Conservation (phyloP, 2,329 filamentous ascomycete species). For the Bipolaris sorokiniana region DNA sequence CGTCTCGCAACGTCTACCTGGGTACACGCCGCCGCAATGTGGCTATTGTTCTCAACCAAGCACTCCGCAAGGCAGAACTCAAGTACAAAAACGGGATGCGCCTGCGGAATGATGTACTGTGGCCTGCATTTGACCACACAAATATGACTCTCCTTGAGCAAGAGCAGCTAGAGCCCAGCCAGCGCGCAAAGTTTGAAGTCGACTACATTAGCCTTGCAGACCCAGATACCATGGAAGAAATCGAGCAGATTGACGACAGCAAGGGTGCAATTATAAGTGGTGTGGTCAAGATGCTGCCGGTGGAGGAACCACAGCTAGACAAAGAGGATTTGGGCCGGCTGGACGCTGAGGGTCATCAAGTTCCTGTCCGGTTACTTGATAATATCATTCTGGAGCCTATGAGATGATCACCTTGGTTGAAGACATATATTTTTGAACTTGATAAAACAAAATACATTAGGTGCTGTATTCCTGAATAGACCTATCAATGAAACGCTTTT, state of each 20-base stretch:
- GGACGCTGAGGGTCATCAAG: slow-evolving; percentile 73
- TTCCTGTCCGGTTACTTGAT: slow-evolving; percentile 86
- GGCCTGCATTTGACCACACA: slow-evolving; percentile 69
- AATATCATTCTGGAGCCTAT: slow-evolving; percentile 72
- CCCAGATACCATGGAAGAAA: slow-evolving; percentile 79
- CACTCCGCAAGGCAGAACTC: slow-evolving; percentile 73
- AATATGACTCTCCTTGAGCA: slow-evolving; percentile 66
- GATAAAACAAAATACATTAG: neutral
- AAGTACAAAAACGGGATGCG: slow-evolving; percentile 64
- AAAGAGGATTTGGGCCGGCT: slow-evolving; percentile 77
- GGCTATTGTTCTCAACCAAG: slow-evolving; percentile 73
- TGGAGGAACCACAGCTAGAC: slow-evolving; percentile 71
- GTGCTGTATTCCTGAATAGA: neutral
- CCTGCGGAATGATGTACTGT: slow-evolving; percentile 71
- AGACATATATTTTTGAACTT: neutral
- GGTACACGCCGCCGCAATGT: slow-evolving; percentile 74
- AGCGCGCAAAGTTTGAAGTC: slow-evolving; percentile 77
- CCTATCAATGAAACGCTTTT: no score
- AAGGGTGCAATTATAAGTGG: slow-evolving; percentile 86
- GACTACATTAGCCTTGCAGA: slow-evolving; percentile 94
- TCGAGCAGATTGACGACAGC: slow-evolving; percentile 70
- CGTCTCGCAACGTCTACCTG: slow-evolving; percentile 92
- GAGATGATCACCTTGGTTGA: neutral
- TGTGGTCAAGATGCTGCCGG: slow-evolving; percentile 85
- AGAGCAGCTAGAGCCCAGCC: slow-evolving; percentile 60